Evolutionary conservation across 192 early-diverging fungal species (phyloP).

Genomic region (Gonapodya sp.): DNA sequence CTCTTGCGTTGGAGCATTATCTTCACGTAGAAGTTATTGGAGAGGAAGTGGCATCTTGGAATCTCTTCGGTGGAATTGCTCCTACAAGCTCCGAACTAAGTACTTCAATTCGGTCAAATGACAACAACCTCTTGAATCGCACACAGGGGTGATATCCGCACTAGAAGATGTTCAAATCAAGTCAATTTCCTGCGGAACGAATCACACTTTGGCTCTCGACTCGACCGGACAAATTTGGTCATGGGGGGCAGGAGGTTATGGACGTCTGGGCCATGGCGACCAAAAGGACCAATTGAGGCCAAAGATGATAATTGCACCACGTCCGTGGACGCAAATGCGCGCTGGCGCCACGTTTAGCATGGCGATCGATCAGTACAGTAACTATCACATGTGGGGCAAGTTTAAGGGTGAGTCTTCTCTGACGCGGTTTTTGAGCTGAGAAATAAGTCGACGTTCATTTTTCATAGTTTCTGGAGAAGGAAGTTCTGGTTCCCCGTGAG

Average conservation of each 20-base stretch:
- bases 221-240: slow-evolving; percentile 31
- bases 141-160: slow-evolving; percentile 34
- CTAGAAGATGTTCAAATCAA: slow-evolving; percentile 22
- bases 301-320: slow-evolving; percentile 22
- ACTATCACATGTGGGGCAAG: slow-evolving; percentile 39
- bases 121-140: slow-evolving; percentile 31
- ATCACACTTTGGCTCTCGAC: slow-evolving; percentile 48
- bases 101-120: too few species aligned
- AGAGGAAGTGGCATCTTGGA: too few species aligned
- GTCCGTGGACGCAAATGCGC: slow-evolving; percentile 24
- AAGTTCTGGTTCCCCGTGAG: slow-evolving; percentile 39
- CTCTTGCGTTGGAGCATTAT: neutral
- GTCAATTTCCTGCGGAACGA: slow-evolving; percentile 49
- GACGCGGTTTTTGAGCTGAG: neutral
- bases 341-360: slow-evolving; percentile 36
- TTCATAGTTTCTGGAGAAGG: slow-evolving; percentile 26
- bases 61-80: too few species aligned
- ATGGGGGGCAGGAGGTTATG: slow-evolving; percentile 58
- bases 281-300: slow-evolving; percentile 38
- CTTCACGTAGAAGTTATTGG: too few species aligned
- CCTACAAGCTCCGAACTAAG: too few species aligned
- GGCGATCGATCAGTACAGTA: slow-evolving; percentile 31
- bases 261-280: slow-evolving; percentile 49
- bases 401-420: slow-evolving; percentile 28
- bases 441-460: neutral